A percentile compares a stretch with the other conserved stretches of the same genome.
Evolutionary conservation across 495 filamentous ascomycete species (phyloP).

Genomic region (Friedmanniomyces endolithicus): DNA sequence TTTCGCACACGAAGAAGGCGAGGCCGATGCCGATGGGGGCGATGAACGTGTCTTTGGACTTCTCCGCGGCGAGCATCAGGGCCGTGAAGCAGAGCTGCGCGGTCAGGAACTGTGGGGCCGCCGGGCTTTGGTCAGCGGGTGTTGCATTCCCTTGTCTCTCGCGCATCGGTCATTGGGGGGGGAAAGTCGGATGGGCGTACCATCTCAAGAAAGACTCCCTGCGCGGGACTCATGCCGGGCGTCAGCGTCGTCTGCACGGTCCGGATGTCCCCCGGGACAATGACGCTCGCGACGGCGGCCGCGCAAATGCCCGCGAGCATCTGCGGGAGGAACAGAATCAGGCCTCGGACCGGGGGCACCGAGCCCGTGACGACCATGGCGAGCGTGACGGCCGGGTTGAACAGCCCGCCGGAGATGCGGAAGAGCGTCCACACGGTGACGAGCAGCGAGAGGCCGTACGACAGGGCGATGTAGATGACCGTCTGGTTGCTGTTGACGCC

Average conservation of each 20-base stretch:
- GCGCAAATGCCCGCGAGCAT: slow-evolving; percentile 45
- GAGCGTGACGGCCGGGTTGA: slow-evolving; percentile 46
- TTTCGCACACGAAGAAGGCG: slow-evolving; percentile 56
- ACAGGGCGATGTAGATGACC: slow-evolving; percentile 56
- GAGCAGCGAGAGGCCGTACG: slow-evolving; percentile 61
- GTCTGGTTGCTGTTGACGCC: slow-evolving; percentile 16
- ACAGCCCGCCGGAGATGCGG: slow-evolving; percentile 64
- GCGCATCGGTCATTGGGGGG: too few relatives aligned
- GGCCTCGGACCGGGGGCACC: slow-evolving; percentile 38
- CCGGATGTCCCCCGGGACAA: slow-evolving; percentile 45
- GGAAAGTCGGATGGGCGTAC: slow-evolving; percentile 5
- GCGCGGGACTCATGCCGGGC: slow-evolving; percentile 43
- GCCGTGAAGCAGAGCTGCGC: slow-evolving; percentile 63
- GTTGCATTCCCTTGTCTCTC: too few relatives aligned
- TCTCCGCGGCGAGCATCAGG: slow-evolving; percentile 70
- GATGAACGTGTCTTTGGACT: slow-evolving; percentile 62
- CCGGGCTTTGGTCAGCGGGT: too few relatives aligned
- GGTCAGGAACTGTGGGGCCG: slow-evolving; percentile 45
- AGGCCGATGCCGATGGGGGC: slow-evolving; percentile 68
- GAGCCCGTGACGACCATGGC: slow-evolving; percentile 45
- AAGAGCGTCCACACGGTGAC: slow-evolving; percentile 81
- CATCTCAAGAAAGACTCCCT: slow-evolving; percentile 67
- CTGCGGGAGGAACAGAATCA: slow-evolving; percentile 41
- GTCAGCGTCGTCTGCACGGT: slow-evolving; percentile 44
- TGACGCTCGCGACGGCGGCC: slow-evolving; percentile 43